Base-by-base conservation (phyloP, 2,329 filamentous ascomycete genomes). In the Ceratocystis albifundus region DNA sequence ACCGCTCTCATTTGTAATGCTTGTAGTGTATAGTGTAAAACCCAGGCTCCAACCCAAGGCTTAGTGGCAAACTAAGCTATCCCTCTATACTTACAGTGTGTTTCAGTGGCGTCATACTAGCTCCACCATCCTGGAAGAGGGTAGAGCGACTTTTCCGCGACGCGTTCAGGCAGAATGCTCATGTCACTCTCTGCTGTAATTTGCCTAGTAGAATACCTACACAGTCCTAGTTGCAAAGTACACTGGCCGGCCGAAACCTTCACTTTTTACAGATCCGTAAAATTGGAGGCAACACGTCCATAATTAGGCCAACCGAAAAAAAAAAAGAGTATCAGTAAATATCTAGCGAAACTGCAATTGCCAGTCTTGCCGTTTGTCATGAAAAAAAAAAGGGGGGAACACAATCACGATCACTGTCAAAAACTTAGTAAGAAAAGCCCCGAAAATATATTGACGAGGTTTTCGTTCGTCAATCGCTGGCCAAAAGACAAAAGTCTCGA, bases 261-360 rank as follows among this genome's bases (percentile, higher is more conserved):
- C 55, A 59, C 55, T 41, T 41, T 41, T 41, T 41, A 41, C 36
- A 41, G 28, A 8, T 17, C 32, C 15, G 20, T 32, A 59, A 59
- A 59, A 59, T 59, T 59, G 55, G 55, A 59, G 55, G 28, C 55
- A 30, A 59, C 25, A 30, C 25, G 28, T 8, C 55, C 8, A 30
- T 30, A 59, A 59, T 36, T 59, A 59, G 55, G 55, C 8, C 25
- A 59, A 36, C 30, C n/a, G 6, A 30, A 30, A 28, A 59, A 28
- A 28, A 28, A 59, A 30, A 4, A 36, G 36, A 15, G 36, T 4
- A 41, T 41, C 36, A 41, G 36, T 20, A 53, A 25, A 53, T 53
- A 53, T 59, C 7, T 15, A n/a, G 55, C 55, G 30, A 59, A 59
- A 59, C 55, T 25, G 30, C 28, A 59, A 59, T 32, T 59, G 17